Conservation (phyloP, 352 stramenopile genomes). For the Pythium aquatile region DNA sequence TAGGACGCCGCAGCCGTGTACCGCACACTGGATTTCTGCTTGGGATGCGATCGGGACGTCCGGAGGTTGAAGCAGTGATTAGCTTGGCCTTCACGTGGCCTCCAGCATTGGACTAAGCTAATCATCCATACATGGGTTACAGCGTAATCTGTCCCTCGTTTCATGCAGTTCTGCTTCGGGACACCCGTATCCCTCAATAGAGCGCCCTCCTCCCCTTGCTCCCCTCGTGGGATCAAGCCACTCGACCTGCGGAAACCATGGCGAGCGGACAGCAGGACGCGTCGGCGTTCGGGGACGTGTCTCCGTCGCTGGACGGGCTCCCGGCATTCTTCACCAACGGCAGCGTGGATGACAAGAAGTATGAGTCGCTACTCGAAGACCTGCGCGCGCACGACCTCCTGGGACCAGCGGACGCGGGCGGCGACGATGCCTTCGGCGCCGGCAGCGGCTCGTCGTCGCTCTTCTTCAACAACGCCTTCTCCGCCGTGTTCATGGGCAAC, state of each 20-base stretch:
- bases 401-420: slow-evolving; percentile 50
- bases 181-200: neutral
- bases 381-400: slow-evolving; percentile 81
- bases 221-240: neutral
- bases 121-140: too few species aligned
- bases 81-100: too few species aligned
- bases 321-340: slow-evolving; percentile 80
- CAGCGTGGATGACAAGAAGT: slow-evolving; percentile 84
- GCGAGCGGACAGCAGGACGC: slow-evolving; percentile 15
- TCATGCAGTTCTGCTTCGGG: neutral
- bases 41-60: too few species aligned
- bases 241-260: slow-evolving; percentile 8
- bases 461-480: slow-evolving; percentile 87
- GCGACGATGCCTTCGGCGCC: slow-evolving; percentile 20
- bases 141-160: neutral
- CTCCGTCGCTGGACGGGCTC: slow-evolving; percentile 45
- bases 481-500: slow-evolving; percentile 78
- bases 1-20: too few species aligned
- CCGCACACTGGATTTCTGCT: too few species aligned
- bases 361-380: slow-evolving; percentile 82
- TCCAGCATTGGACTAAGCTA: too few species aligned
- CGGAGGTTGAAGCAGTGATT: too few species aligned
- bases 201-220: neutral
- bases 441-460: slow-evolving; percentile 53
- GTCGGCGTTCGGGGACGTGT: slow-evolving; percentile 35